These are phyloP conservation scores for Fomitopsis serialis DNA, from an alignment of 768 basidiomycete genomes.

Conservation along the genomic window DNA sequence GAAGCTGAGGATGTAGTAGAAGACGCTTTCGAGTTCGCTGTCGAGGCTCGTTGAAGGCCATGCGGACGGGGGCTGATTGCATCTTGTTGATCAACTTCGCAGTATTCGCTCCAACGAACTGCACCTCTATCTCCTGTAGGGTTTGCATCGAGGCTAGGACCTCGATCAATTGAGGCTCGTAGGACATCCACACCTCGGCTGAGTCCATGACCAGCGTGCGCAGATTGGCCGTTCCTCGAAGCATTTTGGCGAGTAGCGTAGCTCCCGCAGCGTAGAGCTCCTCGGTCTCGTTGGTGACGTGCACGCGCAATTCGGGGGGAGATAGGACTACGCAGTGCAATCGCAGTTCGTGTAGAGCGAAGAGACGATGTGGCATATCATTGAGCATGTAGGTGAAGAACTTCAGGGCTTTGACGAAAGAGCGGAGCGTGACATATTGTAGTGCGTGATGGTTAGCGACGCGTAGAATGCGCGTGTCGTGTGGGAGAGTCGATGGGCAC, in stretches of 20 bases:
- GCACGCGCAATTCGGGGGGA: neutral
- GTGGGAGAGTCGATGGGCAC: too few species aligned
- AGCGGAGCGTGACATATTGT: neutral
- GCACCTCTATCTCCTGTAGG: too few species aligned
- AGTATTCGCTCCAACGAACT: too few species aligned
- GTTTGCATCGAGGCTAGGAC: neutral
- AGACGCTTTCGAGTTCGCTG: neutral
- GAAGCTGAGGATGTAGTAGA: too few species aligned
- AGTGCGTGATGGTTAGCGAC: neutral
- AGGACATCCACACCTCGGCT: neutral
- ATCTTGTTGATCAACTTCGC: too few species aligned
- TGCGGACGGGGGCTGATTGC: too few species aligned
- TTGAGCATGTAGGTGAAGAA: neutral
- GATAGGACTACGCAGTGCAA: neutral
- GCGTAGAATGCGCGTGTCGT: too few species aligned
- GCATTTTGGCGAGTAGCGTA: neutral
- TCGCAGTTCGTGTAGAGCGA: neutral
- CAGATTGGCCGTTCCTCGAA: neutral
- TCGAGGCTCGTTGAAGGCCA: neutral
- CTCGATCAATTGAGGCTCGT: neutral
- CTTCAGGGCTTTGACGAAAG: neutral
- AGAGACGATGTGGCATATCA: neutral
- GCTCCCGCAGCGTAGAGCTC: neutral
- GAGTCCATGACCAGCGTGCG: neutral
- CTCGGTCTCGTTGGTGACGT: neutral